Evolutionary conservation across 352 stramenopile genomes (phyloP).

Genomic region (Phytophthora tubulina): DNA sequence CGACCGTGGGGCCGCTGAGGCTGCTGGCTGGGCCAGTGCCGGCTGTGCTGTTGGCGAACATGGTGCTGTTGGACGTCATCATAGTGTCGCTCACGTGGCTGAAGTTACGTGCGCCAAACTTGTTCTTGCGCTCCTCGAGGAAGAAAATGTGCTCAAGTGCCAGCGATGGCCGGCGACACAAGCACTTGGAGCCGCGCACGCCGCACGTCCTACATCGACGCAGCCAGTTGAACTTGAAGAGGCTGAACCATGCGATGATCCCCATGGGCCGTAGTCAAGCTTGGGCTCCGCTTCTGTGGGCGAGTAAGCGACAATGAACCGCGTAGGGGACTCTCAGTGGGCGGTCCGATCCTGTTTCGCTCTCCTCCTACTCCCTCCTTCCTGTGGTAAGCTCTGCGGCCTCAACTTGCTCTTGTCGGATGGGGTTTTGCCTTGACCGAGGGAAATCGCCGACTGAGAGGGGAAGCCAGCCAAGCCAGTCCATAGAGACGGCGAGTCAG

Average conservation of each 20-base stretch:
- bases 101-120: constrained; percentile 80
- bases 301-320: constrained; percentile 35
- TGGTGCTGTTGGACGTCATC: constrained; percentile 55
- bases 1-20: constrained; percentile 40
- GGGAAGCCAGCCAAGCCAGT: constrained; percentile 29
- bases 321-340: neutral
- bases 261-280: constrained; percentile 46
- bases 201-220: constrained; percentile 73
- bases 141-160: constrained; percentile 85
- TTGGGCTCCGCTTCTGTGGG: neutral
- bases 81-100: constrained; percentile 82
- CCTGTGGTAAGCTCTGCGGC: constrained; percentile 28
- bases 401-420: constrained; percentile 30
- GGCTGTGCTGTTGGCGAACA: constrained; percentile 37
- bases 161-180: constrained; percentile 76
- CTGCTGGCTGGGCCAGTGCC: constrained; percentile 22
- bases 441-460: constrained; percentile 34
- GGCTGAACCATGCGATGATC: constrained; percentile 66
- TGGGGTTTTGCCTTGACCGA: constrained; percentile 14
- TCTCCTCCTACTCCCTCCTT: constrained; percentile 8
- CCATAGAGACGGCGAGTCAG: constrained; percentile 32
- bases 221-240: constrained; percentile 76
- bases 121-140: constrained; percentile 86
- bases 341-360: constrained; percentile 11
- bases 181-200: constrained; percentile 70